These are phyloP conservation scores for Imleria badia DNA, from an alignment of 768 basidiomycete species.

Conservation along the genomic window DNA sequence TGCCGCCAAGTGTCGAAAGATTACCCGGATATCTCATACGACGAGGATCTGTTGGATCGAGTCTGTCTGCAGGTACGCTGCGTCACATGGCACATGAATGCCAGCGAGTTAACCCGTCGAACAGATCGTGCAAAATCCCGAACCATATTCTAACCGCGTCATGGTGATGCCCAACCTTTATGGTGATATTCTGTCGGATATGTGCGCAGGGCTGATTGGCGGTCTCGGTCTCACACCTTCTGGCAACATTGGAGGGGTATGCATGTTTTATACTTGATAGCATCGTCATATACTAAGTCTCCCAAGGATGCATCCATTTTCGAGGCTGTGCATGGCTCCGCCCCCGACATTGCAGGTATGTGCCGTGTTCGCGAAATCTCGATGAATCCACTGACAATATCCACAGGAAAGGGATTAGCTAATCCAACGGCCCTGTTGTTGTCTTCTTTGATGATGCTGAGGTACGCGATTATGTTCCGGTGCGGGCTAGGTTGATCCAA, in stretches of 20 bases:
- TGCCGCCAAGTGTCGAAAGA: constrained; percentile 96
- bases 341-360: constrained; percentile 95
- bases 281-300: constrained; percentile 16
- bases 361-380: constrained; percentile 7
- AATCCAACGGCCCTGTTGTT: constrained; percentile 99
- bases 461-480: constrained; percentile 50
- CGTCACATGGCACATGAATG: not conserved
- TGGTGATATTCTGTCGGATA: constrained; percentile 94
- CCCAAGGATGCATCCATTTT: constrained; percentile 95
- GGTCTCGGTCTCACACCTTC: constrained; percentile 97
- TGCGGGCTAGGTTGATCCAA: constrained; percentile 22
- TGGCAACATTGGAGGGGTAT: constrained; percentile 92
- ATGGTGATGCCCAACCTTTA: constrained; percentile 99
- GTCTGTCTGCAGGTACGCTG: constrained; percentile 82
- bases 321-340: constrained; percentile 98
- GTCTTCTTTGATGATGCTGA: constrained; percentile 97
- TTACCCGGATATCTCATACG: constrained; percentile 90
- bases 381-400: constrained; percentile 2
- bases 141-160: constrained; percentile 91
- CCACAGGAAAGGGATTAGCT: constrained; percentile 81
- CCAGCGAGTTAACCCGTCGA: not conserved
- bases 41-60: constrained; percentile 96
- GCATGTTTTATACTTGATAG: constrained; percentile 24
- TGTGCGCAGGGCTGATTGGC: constrained; percentile 98
- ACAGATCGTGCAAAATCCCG: constrained; percentile 89